These are phyloP conservation scores for Lachnellula occidentalis DNA, from an alignment of 2,329 filamentous ascomycete genomes.

Conservation along the genomic window DNA sequence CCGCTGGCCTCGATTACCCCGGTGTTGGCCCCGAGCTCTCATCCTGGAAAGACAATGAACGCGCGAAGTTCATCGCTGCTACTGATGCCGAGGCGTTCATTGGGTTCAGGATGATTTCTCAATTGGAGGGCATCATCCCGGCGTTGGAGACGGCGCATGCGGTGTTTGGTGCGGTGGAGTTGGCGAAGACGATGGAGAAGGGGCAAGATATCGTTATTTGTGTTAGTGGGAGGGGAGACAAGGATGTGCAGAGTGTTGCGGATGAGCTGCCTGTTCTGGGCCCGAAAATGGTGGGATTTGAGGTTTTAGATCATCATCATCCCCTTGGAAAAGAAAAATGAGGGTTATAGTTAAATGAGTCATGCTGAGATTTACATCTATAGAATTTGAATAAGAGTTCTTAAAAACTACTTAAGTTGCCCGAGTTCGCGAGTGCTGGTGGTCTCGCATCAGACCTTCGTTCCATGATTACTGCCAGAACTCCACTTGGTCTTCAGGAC, in stretches of 20 bases:
- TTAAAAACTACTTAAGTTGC: slow-evolving; percentile 20
- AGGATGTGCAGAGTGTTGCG: slow-evolving; percentile 97
- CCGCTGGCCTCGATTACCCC: slow-evolving; percentile 93
- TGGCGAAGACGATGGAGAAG: slow-evolving; percentile 89
- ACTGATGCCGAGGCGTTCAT: slow-evolving; percentile 87
- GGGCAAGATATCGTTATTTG: slow-evolving; percentile 91
- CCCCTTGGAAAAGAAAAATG: no score
- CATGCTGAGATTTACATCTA: no score
- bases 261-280: slow-evolving; percentile 87
- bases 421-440: slow-evolving; percentile 18
- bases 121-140: slow-evolving; percentile 95
- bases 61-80: slow-evolving; percentile 84
- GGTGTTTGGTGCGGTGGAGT: slow-evolving; percentile 79
- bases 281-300: slow-evolving; percentile 74
- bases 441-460: slow-evolving; percentile 25
- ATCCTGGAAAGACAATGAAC: slow-evolving; percentile 83
- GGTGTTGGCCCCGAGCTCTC: slow-evolving; percentile 91
- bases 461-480: slow-evolving; percentile 24
- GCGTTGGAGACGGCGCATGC: slow-evolving; percentile 92
- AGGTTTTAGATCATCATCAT: slow-evolving; percentile 49
- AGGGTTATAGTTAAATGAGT: no score
- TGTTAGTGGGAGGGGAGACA: slow-evolving; percentile 88
- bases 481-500: slow-evolving; percentile 14
- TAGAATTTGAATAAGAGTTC: no score
- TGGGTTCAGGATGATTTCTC: slow-evolving; percentile 77